phyloP scores from a whole-genome alignment of 2,329 filamentous ascomycete species.

The Diplodia intermedia region DNA sequence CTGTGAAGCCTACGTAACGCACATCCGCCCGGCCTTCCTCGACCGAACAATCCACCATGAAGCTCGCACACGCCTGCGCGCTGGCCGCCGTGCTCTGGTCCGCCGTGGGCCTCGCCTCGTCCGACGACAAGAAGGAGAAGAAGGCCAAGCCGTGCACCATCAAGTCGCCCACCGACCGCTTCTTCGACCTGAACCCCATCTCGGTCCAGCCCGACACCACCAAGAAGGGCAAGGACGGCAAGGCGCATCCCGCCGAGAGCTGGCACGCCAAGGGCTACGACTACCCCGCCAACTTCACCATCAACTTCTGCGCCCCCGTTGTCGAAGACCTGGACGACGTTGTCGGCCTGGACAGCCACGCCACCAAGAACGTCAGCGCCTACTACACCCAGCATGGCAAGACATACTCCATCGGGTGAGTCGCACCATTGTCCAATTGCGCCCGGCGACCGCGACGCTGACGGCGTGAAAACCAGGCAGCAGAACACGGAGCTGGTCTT shows the following conservation, averaged over 20 bases:
- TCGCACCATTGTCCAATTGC: slow-evolving; percentile 31
- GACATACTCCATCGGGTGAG: slow-evolving; percentile 77
- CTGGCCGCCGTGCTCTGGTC: slow-evolving; percentile 45
- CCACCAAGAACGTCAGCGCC: slow-evolving; percentile 78
- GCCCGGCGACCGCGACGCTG: not conserved
- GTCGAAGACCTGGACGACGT: slow-evolving; percentile 69
- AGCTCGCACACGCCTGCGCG: slow-evolving; percentile 39
- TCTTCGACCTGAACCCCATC: slow-evolving; percentile 68
- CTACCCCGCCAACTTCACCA: slow-evolving; percentile 79
- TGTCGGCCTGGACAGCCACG: slow-evolving; percentile 66
- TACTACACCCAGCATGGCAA: slow-evolving; percentile 73
- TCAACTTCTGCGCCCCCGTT: slow-evolving; percentile 83
- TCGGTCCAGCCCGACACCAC: slow-evolving; percentile 55
- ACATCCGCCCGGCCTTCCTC: not conserved
- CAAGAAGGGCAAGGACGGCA: slow-evolving; percentile 52
- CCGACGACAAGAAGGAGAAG: slow-evolving; percentile 52
- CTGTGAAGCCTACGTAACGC: slow-evolving; percentile 30
- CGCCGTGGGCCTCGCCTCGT: slow-evolving; percentile 45
- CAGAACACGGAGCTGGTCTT: slow-evolving; percentile 61
- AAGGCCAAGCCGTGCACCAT: slow-evolving; percentile 66
- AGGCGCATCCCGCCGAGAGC: slow-evolving; percentile 65
- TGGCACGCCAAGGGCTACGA: slow-evolving; percentile 75
- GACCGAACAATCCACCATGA: slow-evolving; percentile 37
- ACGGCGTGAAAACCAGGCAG: slow-evolving; percentile 52
- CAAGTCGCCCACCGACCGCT: slow-evolving; percentile 66